Evolutionary conservation across 768 basidiomycete genomes (phyloP), one percentile per base, ranked within the genome.

Genomic region (Mrakia blollopis): DNA sequence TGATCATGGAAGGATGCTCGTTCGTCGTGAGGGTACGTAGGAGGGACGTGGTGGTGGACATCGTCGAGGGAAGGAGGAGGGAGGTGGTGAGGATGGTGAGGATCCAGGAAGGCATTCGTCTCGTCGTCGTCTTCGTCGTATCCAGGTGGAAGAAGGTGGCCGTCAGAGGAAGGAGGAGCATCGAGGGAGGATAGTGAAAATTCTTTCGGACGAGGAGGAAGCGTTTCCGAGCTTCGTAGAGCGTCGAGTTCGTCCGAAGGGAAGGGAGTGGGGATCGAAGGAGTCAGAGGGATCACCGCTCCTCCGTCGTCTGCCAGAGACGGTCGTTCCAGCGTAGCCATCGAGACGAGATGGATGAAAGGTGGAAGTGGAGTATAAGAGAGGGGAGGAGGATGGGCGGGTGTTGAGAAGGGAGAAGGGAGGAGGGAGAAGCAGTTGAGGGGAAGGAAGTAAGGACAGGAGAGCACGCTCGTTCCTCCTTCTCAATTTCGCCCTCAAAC

Each of bases 261-360:
- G 47, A 74, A 74, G 16, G 73, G 60, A 37, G 41, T 30, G 21
- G 41, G 14, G 4, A 4, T 41, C 16, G 23, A 39, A 61, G 30
- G 41, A 11, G 60, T 11, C 39, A n/a, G 65, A 14, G 10, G 44
- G 44, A 44, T 1, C 3, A 44, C 2, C 44, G 44, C 6, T 32
- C 32, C 39, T 21, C 18, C 35, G 6, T 44, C 37, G 65, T 37
- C 65, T 25, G 9, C 10, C 62, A 54, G 30, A 30, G 41, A 39
- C 16, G 47, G 63, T 41, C 73, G 73, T 50, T 74, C 62, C 28
- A 74, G 30, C 28, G 73, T 74, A 39, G 73, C 73, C 73, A 74
- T 74, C 1, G n/a, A 60, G 23, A n/a, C 23, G 16, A 23, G 39
- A 50, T n/a, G 54, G 23, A 57, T 21, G 28, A 6, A 32, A 57